Evolutionary conservation across 345 rosid species (phyloP), one percentile per base, ranked within the genome.

Genomic region (Eutrema heterophyllum): DNA sequence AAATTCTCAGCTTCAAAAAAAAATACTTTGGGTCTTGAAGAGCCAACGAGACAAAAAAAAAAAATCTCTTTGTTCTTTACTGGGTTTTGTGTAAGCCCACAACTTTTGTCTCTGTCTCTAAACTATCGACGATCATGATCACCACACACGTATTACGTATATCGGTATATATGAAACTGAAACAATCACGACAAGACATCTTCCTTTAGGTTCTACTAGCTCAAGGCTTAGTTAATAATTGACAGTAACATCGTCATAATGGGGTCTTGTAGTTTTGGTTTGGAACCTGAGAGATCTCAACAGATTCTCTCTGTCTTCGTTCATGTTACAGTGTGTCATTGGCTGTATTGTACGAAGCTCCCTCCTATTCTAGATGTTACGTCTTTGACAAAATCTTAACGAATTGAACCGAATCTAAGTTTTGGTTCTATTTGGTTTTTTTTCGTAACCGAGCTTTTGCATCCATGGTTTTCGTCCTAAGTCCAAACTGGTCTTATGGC

Each of bases 221-320:
- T 35, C 77, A 64, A 64, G 77, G 77, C 56, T 43, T 73, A 11
- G 70, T 44, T 43, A 33, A 44, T n/a, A 21, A 21, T 35, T 68
- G 41, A 26, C 16, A 44, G 46, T 65, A 64, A 44, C 49, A 64
- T 53, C 49, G 54, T 53, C 67, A 73, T 45, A 15, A 35, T 45
- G 50, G 32, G 51, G 59, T 73, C 66, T 56, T 46, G 33, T 73
- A 55, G 50, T 45, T 38, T 73, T 72, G 26, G 64, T 53, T 56
- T 73, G 72, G 52, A 27, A 65, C 41, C 72, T 66, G 78, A 65
- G 53, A 32, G 58, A 73, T 73, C 59, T 64, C 52, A 36, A 38
- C 67, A 74, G 72, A 74, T 74, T 74, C 26, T 56, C 69, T 27
- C 12, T 66, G 78, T 56, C 18, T 74, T 65, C 29, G 44, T 74